Percentiles rank a stretch among this genome's conserved stretches.
These are phyloP conservation scores for Cephaloascus albidus DNA, from an alignment of 805 yeast species.

Conservation along the genomic window DNA sequence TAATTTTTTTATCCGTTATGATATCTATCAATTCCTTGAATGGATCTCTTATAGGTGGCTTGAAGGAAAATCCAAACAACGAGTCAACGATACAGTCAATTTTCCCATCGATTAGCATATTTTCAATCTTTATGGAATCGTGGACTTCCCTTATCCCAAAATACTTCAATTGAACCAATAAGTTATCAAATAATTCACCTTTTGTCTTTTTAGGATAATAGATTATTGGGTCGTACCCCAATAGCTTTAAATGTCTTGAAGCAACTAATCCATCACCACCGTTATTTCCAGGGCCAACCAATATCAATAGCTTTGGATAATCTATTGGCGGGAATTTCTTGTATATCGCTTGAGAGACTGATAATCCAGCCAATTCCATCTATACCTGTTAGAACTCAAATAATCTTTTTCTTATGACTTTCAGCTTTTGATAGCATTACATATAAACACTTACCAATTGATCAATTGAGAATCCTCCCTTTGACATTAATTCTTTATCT, in stretches of 20 bases:
- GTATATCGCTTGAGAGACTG: constrained; percentile 84
- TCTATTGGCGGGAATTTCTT: constrained; percentile 50
- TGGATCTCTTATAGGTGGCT: constrained; percentile 80
- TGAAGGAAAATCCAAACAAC: constrained; percentile 87
- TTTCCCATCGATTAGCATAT: constrained; percentile 22
- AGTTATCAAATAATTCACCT: constrained; percentile 46
- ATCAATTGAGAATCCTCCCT: constrained; percentile 73
- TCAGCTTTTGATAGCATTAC: not conserved
- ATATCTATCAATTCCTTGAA: constrained; percentile 36
- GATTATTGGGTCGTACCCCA: constrained; percentile 70
- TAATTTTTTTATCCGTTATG: constrained; percentile 18
- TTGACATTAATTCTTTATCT: constrained; percentile 82
- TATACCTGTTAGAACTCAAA: constrained; percentile 15
- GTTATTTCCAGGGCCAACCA: constrained; percentile 95
- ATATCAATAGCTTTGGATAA: constrained; percentile 43
- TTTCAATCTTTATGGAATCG: constrained; percentile 21
- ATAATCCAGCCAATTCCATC: constrained; percentile 94
- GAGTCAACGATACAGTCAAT: constrained; percentile 57
- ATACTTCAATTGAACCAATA: constrained; percentile 58
- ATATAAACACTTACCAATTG: constrained; percentile 37
- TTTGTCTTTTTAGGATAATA: constrained; percentile 69
- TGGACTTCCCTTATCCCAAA: constrained; percentile 53
- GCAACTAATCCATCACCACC: constrained; percentile 97
- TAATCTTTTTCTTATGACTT: not conserved
- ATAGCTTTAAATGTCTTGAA: constrained; percentile 76